Evolutionary conservation across 139 green algal genomes (phyloP), one percentile per base, ranked within the genome.

Genomic region (Tetraselmis striata): DNA sequence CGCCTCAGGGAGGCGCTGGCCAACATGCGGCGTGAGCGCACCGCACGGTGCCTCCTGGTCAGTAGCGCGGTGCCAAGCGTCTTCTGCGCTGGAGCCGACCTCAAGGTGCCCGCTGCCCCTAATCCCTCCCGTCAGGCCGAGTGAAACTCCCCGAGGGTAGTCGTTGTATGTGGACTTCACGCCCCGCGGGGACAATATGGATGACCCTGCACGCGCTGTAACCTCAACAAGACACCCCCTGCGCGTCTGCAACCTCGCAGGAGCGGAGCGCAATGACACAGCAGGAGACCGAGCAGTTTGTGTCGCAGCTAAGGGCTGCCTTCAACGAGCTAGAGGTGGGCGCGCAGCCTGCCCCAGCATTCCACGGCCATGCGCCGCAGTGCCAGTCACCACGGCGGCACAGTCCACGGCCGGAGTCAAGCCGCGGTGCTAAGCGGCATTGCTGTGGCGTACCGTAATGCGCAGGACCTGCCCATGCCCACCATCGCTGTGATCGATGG

Each of bases 181-280:
- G 2, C 77, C 11, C 32, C 2, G 2, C 23, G n/a, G 5, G 77
- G 5, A 5, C 30, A 1, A 30, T 5, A 2, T 5, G 67, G 77
- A 5, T 81, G 2, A 28, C 31, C 25, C 2, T 59, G 2, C 18
- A 45, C 1, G 28, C 11, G 29, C 23, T 31, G 80, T 29, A 11
- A 45, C 59, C 0, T 0, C 11, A 0, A 2, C 45, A 77, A n/a
- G 59, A n/a, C n/a, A n/a, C n/a, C n/a, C n/a, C n/a, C n/a, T 78
- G 58, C 24, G 58, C 30, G 1, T 67, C 28, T 0, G 25, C 25
- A 30, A 75, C 31, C 28, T 31, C 1, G 27, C 90, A 91, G 90
- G 94, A 95, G 83, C 83, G 94, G 1, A 80, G 90, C 24, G 80
- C 30, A 23, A 97, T 97, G 94, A 94, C 84, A 0, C 87, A 91